phyloP scores from a whole-genome alignment of 1,284 basidiomycete species.

The Jaminaea rosea region DNA sequence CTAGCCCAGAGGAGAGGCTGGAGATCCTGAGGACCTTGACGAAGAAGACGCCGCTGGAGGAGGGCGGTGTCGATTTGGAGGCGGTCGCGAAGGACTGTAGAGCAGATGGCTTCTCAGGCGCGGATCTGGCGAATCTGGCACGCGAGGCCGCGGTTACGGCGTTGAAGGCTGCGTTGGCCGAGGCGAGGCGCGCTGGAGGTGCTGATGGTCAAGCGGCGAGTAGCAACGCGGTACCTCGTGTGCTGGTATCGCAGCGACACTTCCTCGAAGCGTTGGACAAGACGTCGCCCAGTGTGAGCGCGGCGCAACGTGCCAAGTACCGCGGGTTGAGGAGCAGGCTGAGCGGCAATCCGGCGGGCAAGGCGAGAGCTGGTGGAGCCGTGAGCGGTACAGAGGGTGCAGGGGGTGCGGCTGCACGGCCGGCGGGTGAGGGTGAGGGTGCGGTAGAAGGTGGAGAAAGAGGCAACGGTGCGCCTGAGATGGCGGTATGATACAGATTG shows the following conservation, averaged over 20 bases:
- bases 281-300: slow-evolving; percentile 76
- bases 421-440: background rate
- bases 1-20: slow-evolving; percentile 63
- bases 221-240: slow-evolving; percentile 3
- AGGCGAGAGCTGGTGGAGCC: background rate
- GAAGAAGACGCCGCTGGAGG: slow-evolving; percentile 63
- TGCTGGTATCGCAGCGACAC: slow-evolving; percentile 54
- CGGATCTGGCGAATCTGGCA: slow-evolving; percentile 42
- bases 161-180: slow-evolving; percentile 51
- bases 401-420: background rate
- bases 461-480: no score
- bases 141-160: slow-evolving; percentile 69
- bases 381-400: background rate
- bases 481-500: no score
- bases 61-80: slow-evolving; percentile 43
- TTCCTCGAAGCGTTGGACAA: slow-evolving; percentile 70
- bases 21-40: slow-evolving; percentile 63
- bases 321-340: slow-evolving; percentile 49
- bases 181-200: slow-evolving; percentile 36
- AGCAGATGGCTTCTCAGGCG: slow-evolving; percentile 40
- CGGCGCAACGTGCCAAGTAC: slow-evolving; percentile 71
- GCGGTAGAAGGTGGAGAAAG: no score
- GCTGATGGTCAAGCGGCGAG: slow-evolving; percentile 1
- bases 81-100: slow-evolving; percentile 49
- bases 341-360: slow-evolving; percentile 9